Evolutionary conservation across 331 rosid species (phyloP).

Genomic region (Erythrophleum ivorense): DNA sequence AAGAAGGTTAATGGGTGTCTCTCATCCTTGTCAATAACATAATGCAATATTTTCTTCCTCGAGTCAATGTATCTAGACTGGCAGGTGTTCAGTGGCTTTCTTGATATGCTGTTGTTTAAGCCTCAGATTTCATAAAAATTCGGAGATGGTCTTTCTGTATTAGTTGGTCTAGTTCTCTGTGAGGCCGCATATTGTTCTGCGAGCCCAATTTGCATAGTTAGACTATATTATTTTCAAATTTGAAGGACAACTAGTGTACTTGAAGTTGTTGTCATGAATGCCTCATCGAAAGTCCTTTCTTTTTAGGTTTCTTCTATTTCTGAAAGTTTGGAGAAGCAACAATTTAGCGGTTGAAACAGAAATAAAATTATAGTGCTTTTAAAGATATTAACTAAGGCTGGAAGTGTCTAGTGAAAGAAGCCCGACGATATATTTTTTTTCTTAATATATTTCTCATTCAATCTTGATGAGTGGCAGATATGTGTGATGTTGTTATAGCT

Average conservation of each 20-base stretch:
- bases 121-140: not conserved
- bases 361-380: not conserved
- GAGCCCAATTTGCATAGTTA: not conserved
- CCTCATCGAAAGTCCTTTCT: not conserved
- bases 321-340: not conserved
- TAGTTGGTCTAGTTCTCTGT: not conserved
- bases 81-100: not conserved
- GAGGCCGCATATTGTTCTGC: not conserved
- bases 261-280: not conserved
- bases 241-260: not conserved
- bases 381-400: not conserved
- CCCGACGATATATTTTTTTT: not conserved
- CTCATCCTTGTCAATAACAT: not conserved
- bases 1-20: not conserved
- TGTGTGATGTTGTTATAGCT: not conserved
- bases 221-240: not conserved
- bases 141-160: not conserved
- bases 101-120: conserved; percentile 6
- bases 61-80: not conserved
- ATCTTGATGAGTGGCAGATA: not conserved
- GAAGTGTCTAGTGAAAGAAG: not conserved
- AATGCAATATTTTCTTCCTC: not conserved
- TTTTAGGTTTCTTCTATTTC: not conserved
- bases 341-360: not conserved
- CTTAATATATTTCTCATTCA: not conserved